Evolutionary conservation across 2,329 filamentous ascomycete genomes (phyloP).

Genomic region (Lecanoromycetidae sp.): DNA sequence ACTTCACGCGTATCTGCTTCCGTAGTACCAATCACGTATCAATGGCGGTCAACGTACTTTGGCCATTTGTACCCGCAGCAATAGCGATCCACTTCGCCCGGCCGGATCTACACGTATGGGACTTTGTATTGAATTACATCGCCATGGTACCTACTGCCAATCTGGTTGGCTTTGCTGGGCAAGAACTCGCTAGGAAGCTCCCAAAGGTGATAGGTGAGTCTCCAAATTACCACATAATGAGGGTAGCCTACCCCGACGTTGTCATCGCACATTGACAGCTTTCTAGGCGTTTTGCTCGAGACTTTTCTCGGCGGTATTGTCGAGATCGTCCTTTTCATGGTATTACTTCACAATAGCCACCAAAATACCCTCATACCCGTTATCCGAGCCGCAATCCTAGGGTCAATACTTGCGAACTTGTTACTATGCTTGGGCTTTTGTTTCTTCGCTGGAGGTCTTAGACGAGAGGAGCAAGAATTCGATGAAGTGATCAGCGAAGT

Average conservation of each 20-base stretch:
- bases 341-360: constrained; percentile 44
- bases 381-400: constrained; percentile 71
- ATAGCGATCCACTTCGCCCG: constrained; percentile 51
- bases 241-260: too few relatives aligned
- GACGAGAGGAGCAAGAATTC: constrained; percentile 56
- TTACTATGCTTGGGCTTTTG: constrained; percentile 67
- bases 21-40: constrained; percentile 52
- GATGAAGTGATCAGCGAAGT: constrained; percentile 67
- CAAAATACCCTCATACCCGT: constrained; percentile 45
- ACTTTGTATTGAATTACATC: constrained; percentile 61
- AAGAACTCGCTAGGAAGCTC: constrained; percentile 18
- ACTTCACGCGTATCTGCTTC: constrained; percentile 53
- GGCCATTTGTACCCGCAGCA: constrained; percentile 62
- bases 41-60: constrained; percentile 55
- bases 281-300: constrained; percentile 32
- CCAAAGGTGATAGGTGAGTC: constrained; percentile 29
- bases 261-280: constrained; percentile 17
- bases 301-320: constrained; percentile 58
- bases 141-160: constrained; percentile 70
- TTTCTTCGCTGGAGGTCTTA: constrained; percentile 64
- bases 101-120: constrained; percentile 46
- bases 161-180: constrained; percentile 54
- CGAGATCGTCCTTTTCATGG: constrained; percentile 73
- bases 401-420: constrained; percentile 71
- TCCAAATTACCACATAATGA: too few relatives aligned